Evolutionary conservation across 176 grass and related monocot species (phyloP).

Genomic region (Triticum monococcum): DNA sequence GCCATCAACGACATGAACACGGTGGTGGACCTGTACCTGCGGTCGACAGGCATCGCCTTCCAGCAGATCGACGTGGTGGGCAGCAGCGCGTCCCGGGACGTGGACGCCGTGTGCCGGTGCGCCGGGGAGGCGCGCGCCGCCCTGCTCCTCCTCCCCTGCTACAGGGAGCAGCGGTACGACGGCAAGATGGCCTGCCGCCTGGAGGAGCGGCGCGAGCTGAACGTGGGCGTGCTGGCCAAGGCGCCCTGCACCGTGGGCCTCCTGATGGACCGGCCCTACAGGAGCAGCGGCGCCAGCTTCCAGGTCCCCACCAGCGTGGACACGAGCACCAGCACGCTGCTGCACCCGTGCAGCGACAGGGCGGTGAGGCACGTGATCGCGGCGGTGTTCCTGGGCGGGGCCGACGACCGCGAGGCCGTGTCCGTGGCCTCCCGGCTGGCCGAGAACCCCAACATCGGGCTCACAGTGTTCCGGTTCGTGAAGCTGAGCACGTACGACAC

Average conservation of each 20-base stretch:
- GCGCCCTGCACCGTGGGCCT: slow-evolving; percentile 46
- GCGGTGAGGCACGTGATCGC: slow-evolving; percentile 48
- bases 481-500: slow-evolving; percentile 49
- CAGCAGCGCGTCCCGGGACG: background rate
- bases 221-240: slow-evolving; percentile 21
- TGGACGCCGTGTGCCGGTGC: slow-evolving; percentile 5
- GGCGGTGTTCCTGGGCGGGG: slow-evolving; percentile 47
- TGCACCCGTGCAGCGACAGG: slow-evolving; percentile 58
- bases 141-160: slow-evolving; percentile 20
- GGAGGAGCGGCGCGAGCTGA: slow-evolving; percentile 20
- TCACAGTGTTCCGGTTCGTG: slow-evolving; percentile 54
- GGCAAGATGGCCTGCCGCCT: slow-evolving; percentile 39
- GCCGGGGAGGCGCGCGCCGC: background rate
- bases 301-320: slow-evolving; percentile 31
- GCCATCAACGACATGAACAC: slow-evolving; percentile 39
- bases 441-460: slow-evolving; percentile 38
- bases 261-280: slow-evolving; percentile 44
- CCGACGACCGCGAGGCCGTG: slow-evolving; percentile 55
- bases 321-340: slow-evolving; percentile 18
- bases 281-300: slow-evolving; percentile 35
- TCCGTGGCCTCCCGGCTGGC: slow-evolving; percentile 42
- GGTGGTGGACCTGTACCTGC: slow-evolving; percentile 31
- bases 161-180: slow-evolving; percentile 53
- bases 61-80: slow-evolving; percentile 29
- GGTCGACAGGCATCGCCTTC: slow-evolving; percentile 30